Evolutionary conservation across 1,284 basidiomycete genomes (phyloP), one percentile per base, ranked within the genome.

Genomic region (Prillingera fragicola): DNA sequence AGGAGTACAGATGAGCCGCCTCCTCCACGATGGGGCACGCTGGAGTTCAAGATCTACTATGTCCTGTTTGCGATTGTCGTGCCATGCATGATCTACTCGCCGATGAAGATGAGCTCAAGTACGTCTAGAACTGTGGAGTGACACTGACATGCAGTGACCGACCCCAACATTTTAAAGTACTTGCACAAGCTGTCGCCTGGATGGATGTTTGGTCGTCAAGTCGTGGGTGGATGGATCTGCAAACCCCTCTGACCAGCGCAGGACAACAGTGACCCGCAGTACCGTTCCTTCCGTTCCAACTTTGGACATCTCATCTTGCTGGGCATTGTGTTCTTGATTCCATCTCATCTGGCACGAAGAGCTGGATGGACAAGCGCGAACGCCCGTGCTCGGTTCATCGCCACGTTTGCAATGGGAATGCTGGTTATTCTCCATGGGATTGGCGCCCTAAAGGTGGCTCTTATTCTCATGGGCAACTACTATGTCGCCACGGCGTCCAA

Each of bases 211-310:
- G 71, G 72, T 1, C 63, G 74, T 19, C 55, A 63, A 43, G 69
- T 76, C 3, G 74, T 74, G 38, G 52, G 73, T 57, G 6, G 22
- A n/a, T n/a, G n/a, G n/a, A n/a, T n/a, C n/a, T n/a, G n/a, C n/a
- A n/a, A n/a, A n/a, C n/a, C n/a, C n/a, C n/a, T 23, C 17, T 5
- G 38, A 23, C 37, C 21, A 26, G 45, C 25, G 29, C 31, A 89
- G 86, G 89, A 94, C 64, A 86, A 84, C 62, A 88, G 85, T 52
- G 88, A 92, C 60, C 72, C 75, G 0, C 89, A 92, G 72, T 91
- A 89, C 63, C 83, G 84, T 18, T 78, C 80, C 2, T 90, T 94
- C 69, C 79, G 89, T 38, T 75, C 77, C 56, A 87, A 87, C 60
- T 63, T 90, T 31, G 77, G 80, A 14, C 63, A 79, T 1, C 76